Conservation (phyloP, 2,329 filamentous ascomycete genomes). For the Neofusicoccum kwambonambiense region DNA sequence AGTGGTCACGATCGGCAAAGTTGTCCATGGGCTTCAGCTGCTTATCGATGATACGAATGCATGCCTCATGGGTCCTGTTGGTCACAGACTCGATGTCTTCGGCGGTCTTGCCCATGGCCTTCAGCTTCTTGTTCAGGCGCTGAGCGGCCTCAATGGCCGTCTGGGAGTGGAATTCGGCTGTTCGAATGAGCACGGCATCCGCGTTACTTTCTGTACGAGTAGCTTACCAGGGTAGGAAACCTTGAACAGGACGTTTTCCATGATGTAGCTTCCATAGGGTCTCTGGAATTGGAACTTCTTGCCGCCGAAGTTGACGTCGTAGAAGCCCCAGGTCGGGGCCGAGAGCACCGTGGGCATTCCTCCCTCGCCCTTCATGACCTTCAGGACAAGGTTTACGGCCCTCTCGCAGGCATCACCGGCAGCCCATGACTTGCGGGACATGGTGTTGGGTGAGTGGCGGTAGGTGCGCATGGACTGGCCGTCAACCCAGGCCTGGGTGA, state of each 20-base stretch:
- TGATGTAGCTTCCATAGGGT: constrained; percentile 95
- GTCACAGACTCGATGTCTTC: constrained; percentile 87
- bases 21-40: constrained; percentile 99
- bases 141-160: constrained; percentile 94
- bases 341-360: constrained; percentile 91
- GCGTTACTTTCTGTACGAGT: not conserved
- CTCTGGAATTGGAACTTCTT: constrained; percentile 91
- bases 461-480: constrained; percentile 95
- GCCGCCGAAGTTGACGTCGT: constrained; percentile 95
- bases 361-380: constrained; percentile 87
- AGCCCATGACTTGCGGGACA: constrained; percentile 99
- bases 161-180: constrained; percentile 96
- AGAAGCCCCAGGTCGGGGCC: constrained; percentile 95
- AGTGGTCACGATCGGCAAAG: constrained; percentile 99
- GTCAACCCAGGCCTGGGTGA: constrained; percentile 97
- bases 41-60: constrained; percentile 99
- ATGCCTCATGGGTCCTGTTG: constrained; percentile 97
- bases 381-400: constrained; percentile 85
- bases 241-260: constrained; percentile 99
- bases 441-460: constrained; percentile 96
- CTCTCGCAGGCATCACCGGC: constrained; percentile 97
- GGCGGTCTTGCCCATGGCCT: constrained; percentile 81
- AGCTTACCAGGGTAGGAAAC: constrained; percentile 88
- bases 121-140: constrained; percentile 80
- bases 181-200: not conserved